phyloP scores from a whole-genome alignment of 495 filamentous ascomycete genomes.

The Penicillium nucicola region DNA sequence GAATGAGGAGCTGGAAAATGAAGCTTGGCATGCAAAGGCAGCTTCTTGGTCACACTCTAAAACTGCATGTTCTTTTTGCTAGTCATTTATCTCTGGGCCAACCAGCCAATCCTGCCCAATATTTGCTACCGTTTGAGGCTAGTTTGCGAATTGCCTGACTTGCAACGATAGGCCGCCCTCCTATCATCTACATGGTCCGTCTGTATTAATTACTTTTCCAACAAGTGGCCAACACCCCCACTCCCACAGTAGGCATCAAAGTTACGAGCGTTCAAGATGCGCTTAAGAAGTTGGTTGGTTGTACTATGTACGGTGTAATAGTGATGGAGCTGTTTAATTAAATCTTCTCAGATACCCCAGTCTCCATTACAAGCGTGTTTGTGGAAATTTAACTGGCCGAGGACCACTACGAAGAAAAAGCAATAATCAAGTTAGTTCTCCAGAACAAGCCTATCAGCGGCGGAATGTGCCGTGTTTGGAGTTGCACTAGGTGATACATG shows the following conservation, averaged over 20 bases:
- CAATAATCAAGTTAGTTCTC: not conserved
- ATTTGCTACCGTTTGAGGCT: not conserved
- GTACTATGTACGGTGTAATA: no score
- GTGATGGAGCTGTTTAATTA: no score
- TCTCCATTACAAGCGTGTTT: not conserved
- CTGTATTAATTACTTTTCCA: not conserved
- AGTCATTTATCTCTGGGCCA: not conserved
- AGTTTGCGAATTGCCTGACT: not conserved
- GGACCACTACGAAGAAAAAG: not conserved
- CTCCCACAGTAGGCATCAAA: not conserved
- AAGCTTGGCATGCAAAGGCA: conserved; percentile 24
- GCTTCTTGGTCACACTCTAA: not conserved
- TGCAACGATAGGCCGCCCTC: not conserved
- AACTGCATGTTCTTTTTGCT: not conserved
- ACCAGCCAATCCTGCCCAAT: not conserved
- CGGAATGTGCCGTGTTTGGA: not conserved
- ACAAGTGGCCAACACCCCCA: not conserved
- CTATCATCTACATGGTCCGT: not conserved
- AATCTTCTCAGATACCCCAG: no score
- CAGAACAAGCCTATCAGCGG: not conserved
- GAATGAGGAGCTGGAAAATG: not conserved
- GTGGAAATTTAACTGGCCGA: not conserved
- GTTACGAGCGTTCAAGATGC: no score
- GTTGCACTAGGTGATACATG: not conserved
- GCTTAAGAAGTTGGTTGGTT: no score